Conservation (phyloP, 148 eudicot species). For the Diospyros lotus region DNA sequence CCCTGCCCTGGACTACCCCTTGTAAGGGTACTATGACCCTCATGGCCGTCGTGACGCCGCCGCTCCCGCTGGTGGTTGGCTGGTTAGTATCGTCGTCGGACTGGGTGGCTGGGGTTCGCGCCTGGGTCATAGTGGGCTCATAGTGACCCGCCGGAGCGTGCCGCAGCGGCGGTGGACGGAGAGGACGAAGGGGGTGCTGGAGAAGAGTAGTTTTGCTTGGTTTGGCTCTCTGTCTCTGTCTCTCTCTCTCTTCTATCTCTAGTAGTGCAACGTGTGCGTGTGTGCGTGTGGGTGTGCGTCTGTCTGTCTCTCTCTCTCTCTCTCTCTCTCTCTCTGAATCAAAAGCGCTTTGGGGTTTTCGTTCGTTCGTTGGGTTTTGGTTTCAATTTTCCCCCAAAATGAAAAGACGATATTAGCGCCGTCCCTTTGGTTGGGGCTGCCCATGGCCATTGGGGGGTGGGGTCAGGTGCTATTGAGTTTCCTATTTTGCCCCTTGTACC, state of each 20-base stretch:
- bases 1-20: slow-evolving; percentile 84
- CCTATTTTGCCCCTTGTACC: background rate
- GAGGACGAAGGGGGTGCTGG: background rate
- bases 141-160: background rate
- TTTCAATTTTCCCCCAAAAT: too few species aligned
- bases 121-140: slow-evolving; percentile 27
- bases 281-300: background rate
- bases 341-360: too few species aligned
- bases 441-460: background rate
- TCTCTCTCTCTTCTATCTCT: background rate
- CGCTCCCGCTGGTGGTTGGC: slow-evolving; percentile 22
- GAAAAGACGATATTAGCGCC: slow-evolving; percentile 20
- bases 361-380: too few species aligned
- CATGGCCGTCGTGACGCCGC: slow-evolving; percentile 50
- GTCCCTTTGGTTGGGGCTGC: background rate
- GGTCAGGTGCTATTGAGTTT: background rate
- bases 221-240: background rate
- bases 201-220: background rate
- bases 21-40: slow-evolving; percentile 89
- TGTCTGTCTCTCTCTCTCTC: background rate
- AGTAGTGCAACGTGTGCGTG: background rate
- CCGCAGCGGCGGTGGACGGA: slow-evolving; percentile 5
- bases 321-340: background rate
- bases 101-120: slow-evolving; percentile 9
- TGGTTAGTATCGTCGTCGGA: slow-evolving; percentile 14